Evolutionary conservation across 2,329 filamentous ascomycete genomes (phyloP).

Genomic region (Allantophomopsis cytisporea): DNA sequence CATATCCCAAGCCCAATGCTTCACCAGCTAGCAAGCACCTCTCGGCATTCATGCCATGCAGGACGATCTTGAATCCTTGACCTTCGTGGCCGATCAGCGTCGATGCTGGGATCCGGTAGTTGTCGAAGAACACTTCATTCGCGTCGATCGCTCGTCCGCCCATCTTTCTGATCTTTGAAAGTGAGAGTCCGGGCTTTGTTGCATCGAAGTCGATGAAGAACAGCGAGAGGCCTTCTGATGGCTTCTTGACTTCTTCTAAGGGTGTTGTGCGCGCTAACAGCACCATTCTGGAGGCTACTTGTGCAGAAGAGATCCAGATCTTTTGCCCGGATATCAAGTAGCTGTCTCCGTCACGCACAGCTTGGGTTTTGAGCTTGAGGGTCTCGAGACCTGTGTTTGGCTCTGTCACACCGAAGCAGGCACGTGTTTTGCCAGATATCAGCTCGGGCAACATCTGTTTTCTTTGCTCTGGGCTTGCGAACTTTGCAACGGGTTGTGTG

Average conservation of each 20-base stretch:
- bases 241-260: constrained; percentile 50
- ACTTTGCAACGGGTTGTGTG: constrained; percentile 62
- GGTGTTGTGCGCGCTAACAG: constrained; percentile 66
- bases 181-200: constrained; percentile 29
- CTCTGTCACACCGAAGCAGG: constrained; percentile 78
- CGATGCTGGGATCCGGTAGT: constrained; percentile 51
- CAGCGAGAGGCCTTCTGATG: constrained; percentile 63
- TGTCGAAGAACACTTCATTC: constrained; percentile 81
- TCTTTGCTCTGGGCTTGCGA: constrained; percentile 53
- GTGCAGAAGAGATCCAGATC: constrained; percentile 80
- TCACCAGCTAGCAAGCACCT: constrained; percentile 65
- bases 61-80: constrained; percentile 65
- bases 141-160: constrained; percentile 71
- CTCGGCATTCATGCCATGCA: constrained; percentile 73
- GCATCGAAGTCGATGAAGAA: constrained; percentile 71
- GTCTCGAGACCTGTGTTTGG: constrained; percentile 73
- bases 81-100: constrained; percentile 59
- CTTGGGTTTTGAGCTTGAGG: constrained; percentile 52
- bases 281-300: constrained; percentile 75
- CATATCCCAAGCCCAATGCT: constrained; percentile 68
- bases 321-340: constrained; percentile 69
- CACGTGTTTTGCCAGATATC: constrained; percentile 56
- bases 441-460: constrained; percentile 53
- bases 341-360: constrained; percentile 40
- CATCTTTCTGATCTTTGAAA: constrained; percentile 74